Base-by-base conservation (phyloP, 2,329 filamentous ascomycete genomes). In the Colletotrichum sp. region DNA sequence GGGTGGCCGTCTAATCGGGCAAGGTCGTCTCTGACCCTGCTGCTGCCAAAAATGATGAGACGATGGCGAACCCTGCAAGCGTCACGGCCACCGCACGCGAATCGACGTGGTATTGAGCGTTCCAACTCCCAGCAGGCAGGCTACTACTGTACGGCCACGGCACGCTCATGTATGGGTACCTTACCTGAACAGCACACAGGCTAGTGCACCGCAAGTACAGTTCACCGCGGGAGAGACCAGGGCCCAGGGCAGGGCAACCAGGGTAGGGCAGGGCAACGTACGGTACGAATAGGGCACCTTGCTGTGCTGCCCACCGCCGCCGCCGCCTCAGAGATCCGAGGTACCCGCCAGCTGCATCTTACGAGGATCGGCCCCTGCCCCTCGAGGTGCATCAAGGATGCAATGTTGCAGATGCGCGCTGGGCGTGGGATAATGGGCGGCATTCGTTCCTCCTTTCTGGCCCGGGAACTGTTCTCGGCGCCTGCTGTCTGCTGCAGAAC, bases 321-420 rank as follows among this genome's bases (percentile, higher is more conserved):
- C 55, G 68, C 63, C 69, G 72, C 72, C 32, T 72, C 73, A 70
- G 55, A 72, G 63, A 75, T 75, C 73, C 73, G 73, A 75, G 69
- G 73, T 65, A 73, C 69, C 73, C 73, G 73, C 73, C 69, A 67
- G 73, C 64, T 75, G 70, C 70, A 73, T 30, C 63, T 64, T 64
- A 36, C 57, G 70, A 75, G 73, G 70, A 68, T 68, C 36, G 28
- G 59, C 73, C 68, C 73, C 64, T 75, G 73, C 43, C 64, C 43
- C 43, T 36, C n/a, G 36, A 64, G 57, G 67, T 36, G 69, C 73
- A 73, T 61, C 73, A 68, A 48, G 52, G 39, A 72, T 55, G 63
- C 73, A 64, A 67, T 32, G 61, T 67, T 67, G 55, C 72, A 64
- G 39, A 48, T 39, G 43, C 26, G 66, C 55, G 60, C 63, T 75